Evolutionary conservation across 2,329 filamentous ascomycete species (phyloP).

Genomic region (Colletotrichum navitas): DNA sequence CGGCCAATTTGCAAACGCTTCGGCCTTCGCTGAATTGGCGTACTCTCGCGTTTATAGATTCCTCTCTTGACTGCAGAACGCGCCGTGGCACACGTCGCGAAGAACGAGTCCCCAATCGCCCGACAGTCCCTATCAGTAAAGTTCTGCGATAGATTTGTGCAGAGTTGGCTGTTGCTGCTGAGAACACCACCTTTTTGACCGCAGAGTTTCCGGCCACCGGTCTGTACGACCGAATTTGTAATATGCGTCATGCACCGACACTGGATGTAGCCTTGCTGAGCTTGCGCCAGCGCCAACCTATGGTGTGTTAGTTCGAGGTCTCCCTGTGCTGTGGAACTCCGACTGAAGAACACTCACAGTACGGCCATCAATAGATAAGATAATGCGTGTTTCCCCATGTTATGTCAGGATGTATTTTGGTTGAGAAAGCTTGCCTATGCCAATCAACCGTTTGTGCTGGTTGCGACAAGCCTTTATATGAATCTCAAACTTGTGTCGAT

Average conservation of each 20-base stretch:
- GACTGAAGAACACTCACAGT: conserved; percentile 8
- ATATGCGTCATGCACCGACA: conserved; percentile 30
- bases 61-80: conserved; percentile 35
- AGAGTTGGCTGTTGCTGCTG: conserved; percentile 31
- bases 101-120: conserved; percentile 31
- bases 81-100: conserved; percentile 33
- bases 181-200: conserved; percentile 27
- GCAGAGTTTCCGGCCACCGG: conserved; percentile 29
- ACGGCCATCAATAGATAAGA: conserved; percentile 30
- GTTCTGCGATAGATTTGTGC: conserved; percentile 23
- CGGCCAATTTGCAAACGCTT: background rate
- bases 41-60: conserved; percentile 37
- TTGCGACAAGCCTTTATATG: conserved; percentile 12
- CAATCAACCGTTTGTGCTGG: background rate
- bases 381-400: conserved; percentile 27
- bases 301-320: background rate
- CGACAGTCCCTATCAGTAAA: conserved; percentile 36
- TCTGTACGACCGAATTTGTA: conserved; percentile 16
- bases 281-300: conserved; percentile 29
- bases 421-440: background rate
- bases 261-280: conserved; percentile 35
- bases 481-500: conserved; percentile 1
- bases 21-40: conserved; percentile 25
- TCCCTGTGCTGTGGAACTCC: too few species aligned
- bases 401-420: background rate